A percentile compares a stretch with the other conserved stretches of the same genome.
These are phyloP conservation scores for Kluyveromyces marxianus DNA, from an alignment of 1,139 yeast species.

Conservation along the genomic window DNA sequence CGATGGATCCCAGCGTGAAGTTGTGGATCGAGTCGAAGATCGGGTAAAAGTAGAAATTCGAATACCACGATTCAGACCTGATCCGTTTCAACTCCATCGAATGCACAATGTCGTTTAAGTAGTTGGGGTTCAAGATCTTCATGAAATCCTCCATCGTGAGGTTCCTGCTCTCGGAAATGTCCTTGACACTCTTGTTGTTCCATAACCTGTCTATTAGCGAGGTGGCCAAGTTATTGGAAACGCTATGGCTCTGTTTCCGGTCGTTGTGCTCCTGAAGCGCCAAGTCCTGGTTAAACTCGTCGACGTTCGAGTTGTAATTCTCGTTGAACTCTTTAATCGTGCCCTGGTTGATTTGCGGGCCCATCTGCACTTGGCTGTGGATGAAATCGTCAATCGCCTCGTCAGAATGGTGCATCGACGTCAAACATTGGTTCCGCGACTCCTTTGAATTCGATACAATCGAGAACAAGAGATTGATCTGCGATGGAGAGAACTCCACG, in stretches of 20 bases:
- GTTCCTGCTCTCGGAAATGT: slow-evolving; percentile 13
- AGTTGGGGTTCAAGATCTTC: slow-evolving; percentile 37
- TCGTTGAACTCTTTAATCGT: slow-evolving; percentile 29
- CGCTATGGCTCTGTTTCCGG: slow-evolving; percentile 4
- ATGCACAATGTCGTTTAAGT: slow-evolving; percentile 55
- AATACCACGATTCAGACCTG: slow-evolving; percentile 25
- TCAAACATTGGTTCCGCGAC: slow-evolving; percentile 13
- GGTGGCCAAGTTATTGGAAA: background rate
- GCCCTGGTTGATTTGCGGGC: slow-evolving; percentile 15
- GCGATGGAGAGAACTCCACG: slow-evolving; percentile 34
- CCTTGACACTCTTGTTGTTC: slow-evolving; percentile 11
- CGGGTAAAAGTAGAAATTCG: slow-evolving; percentile 37
- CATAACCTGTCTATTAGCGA: slow-evolving; percentile 9
- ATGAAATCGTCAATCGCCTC: slow-evolving; percentile 24
- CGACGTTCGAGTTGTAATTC: slow-evolving; percentile 29
- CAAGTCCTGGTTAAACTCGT: slow-evolving; percentile 17
- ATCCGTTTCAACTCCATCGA: slow-evolving; percentile 31
- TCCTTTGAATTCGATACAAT: slow-evolving; percentile 32
- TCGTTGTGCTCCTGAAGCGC: slow-evolving; percentile 4
- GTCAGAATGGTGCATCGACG: slow-evolving; percentile 22
- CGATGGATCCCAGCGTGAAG: slow-evolving; percentile 83
- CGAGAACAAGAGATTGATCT: slow-evolving; percentile 32
- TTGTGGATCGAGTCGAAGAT: slow-evolving; percentile 83
- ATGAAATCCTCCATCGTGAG: slow-evolving; percentile 37
- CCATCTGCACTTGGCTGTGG: slow-evolving; percentile 24